Conservation (phyloP, 225 moss, liverwort and hornwort species). For the Pseudisothecium myosuroides region DNA sequence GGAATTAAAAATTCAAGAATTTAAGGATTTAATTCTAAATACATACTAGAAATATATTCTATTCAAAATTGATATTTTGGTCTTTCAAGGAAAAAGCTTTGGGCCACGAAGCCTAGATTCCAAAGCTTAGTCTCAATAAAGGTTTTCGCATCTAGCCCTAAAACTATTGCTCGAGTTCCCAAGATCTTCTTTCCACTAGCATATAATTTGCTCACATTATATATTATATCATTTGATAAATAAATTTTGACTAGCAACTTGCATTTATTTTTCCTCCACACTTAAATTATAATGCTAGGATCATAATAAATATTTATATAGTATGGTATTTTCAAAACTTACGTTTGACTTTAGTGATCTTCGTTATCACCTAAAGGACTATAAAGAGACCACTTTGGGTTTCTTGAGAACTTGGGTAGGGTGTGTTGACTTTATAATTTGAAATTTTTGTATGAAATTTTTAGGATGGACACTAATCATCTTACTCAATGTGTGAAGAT, state of each 20-base stretch:
- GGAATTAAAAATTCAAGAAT: no score
- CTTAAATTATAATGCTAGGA: not conserved
- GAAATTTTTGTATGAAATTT: not conserved
- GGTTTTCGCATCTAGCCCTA: not conserved
- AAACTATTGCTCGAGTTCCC: not conserved
- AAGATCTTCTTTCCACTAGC: not conserved
- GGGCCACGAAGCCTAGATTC: not conserved
- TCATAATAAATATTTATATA: not conserved
- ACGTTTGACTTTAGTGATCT: not conserved
- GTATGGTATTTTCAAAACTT: not conserved
- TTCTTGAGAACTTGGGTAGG: not conserved
- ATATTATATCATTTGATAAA: not conserved
- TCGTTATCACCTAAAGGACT: not conserved
- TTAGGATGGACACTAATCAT: not conserved
- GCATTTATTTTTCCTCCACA: not conserved
- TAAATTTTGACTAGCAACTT: not conserved
- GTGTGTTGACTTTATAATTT: not conserved
- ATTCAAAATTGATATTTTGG: not conserved
- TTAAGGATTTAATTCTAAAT: no score
- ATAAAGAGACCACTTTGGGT: not conserved
- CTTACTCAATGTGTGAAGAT: fast-evolving
- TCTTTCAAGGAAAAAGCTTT: not conserved
- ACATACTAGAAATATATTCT: no score
- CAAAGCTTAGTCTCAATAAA: not conserved
- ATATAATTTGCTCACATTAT: fast-evolving